Conservation (phyloP, 2,329 filamentous ascomycete species). For the Alternaria triticina region DNA sequence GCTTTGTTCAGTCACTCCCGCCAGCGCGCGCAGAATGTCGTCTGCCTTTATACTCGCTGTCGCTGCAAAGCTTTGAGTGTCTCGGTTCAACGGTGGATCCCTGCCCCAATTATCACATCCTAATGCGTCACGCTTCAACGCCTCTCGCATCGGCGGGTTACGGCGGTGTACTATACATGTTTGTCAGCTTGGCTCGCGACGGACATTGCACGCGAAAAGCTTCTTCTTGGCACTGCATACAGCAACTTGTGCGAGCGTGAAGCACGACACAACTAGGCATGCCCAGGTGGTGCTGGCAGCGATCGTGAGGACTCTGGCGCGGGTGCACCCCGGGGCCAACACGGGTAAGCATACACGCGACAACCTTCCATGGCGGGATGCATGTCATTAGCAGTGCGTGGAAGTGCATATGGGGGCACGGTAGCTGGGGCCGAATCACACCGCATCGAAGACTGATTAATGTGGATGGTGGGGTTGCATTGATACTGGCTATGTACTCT, state of each 20-base stretch:
- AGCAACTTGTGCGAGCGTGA: background rate
- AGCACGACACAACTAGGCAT: background rate
- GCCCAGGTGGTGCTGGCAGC: background rate
- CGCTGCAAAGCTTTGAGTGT: constrained; percentile 16
- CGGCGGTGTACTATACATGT: constrained; percentile 18
- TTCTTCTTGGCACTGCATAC: background rate
- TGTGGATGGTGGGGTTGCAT: constrained; percentile 16
- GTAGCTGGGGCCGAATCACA: constrained; percentile 25
- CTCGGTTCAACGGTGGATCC: constrained; percentile 14
- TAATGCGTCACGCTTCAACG: constrained; percentile 5
- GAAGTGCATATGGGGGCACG: background rate
- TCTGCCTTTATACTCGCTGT: constrained; percentile 7
- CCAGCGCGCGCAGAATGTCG: background rate
- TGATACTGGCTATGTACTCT: constrained; percentile 16
- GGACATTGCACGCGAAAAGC: constrained; percentile 4
- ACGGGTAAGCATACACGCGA: constrained; percentile 35
- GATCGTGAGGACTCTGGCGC: background rate
- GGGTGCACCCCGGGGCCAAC: background rate
- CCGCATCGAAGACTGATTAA: constrained; percentile 28
- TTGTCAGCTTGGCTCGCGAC: constrained; percentile 7
- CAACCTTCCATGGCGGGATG: constrained; percentile 7
- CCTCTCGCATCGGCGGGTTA: constrained; percentile 18
- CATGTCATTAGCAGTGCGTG: constrained; percentile 2
- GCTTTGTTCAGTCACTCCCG: background rate
- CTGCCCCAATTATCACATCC: constrained; percentile 10